These are phyloP conservation scores for Exophiala mesophila DNA, from an alignment of 2,329 filamentous ascomycete species.

Conservation along the genomic window DNA sequence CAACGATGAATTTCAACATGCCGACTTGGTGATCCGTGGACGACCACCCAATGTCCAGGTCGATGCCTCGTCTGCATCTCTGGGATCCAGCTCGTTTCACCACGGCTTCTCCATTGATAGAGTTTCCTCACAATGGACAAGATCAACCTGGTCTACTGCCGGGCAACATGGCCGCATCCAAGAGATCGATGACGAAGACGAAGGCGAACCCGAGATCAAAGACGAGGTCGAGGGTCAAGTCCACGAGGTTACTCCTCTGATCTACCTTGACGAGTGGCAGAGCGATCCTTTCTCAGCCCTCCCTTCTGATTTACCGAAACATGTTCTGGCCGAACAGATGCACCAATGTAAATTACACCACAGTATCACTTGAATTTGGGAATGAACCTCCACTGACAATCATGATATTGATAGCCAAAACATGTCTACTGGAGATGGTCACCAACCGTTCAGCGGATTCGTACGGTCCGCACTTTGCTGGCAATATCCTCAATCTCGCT, in stretches of 20 bases:
- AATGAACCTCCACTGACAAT: neutral
- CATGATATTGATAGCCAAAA: neutral
- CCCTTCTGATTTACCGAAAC: neutral
- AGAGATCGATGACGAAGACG: no score
- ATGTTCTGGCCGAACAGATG: neutral
- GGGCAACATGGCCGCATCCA: no score
- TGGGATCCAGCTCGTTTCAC: no score
- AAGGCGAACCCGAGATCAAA: no score
- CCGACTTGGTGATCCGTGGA: neutral
- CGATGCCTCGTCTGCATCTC: no score
- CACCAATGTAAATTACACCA: neutral
- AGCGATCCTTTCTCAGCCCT: neutral
- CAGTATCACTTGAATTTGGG: neutral
- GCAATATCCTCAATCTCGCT: slow-evolving; percentile 4
- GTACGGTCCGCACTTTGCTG: slow-evolving; percentile 9
- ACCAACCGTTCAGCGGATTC: slow-evolving; percentile 4
- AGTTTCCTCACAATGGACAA: no score
- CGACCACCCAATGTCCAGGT: neutral
- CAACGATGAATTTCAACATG: neutral
- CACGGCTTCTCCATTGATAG: no score
- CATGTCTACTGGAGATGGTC: slow-evolving; percentile 7
- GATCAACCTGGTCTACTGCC: no score
- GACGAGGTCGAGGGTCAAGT: no score
- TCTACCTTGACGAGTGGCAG: neutral
- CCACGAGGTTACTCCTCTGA: neutral